Percentiles rank a stretch among this genome's conserved stretches.
These are phyloP conservation scores for Nicotiana attenuata DNA, from an alignment of 257 asterid genomes.

Conservation along the genomic window DNA sequence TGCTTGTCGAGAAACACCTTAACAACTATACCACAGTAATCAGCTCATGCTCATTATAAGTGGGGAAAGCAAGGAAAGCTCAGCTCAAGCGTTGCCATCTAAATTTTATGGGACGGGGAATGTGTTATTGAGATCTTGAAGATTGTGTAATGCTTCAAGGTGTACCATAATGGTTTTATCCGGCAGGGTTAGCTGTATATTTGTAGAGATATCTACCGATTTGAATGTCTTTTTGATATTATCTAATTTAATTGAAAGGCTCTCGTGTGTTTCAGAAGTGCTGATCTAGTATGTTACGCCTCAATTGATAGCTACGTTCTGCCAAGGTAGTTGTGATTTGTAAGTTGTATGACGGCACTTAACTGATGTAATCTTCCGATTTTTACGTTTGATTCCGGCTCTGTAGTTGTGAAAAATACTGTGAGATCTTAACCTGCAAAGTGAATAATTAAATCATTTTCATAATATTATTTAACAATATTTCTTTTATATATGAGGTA, in stretches of 20 bases:
- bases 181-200: constrained; percentile 11
- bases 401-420: too few species aligned
- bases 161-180: neutral
- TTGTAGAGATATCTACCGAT: constrained; percentile 6
- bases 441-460: too few species aligned
- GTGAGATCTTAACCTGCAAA: too few species aligned
- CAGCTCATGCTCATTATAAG: neutral
- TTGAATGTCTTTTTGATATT: neutral
- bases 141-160: neutral
- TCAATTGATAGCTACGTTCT: neutral
- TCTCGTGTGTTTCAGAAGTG: neutral
- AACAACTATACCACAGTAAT: neutral
- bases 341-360: neutral
- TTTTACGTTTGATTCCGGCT: neutral
- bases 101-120: neutral
- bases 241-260: constrained; percentile 6
- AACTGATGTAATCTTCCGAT: neutral
- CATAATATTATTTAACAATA: too few species aligned
- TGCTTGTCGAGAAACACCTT: neutral
- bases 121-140: constrained; percentile 2
- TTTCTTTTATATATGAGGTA: too few species aligned
- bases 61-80: neutral
- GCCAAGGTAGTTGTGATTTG: neutral
- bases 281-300: neutral
- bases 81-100: neutral